Conservation (phyloP, 495 filamentous ascomycete genomes). For the Aspergillus ellipticus region DNA sequence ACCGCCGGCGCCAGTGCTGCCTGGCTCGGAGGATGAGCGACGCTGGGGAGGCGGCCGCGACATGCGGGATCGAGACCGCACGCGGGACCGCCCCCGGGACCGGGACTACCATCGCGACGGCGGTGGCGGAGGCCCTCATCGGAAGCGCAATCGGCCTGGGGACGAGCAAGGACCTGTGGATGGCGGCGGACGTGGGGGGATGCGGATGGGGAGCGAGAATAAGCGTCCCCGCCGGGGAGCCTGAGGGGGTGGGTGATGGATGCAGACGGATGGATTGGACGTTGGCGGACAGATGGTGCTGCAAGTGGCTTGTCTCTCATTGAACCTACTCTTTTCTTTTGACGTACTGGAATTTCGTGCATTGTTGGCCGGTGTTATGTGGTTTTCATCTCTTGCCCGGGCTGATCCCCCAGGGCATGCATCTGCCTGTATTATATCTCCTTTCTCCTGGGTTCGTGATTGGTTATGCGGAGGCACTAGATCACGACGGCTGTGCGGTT, state of each 20-base stretch:
- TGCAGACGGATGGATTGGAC: constrained; percentile 19
- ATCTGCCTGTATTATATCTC: not conserved
- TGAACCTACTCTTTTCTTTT: constrained; percentile 3
- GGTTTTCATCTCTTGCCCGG: not conserved
- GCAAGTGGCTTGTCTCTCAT: constrained; percentile 2
- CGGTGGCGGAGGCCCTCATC: constrained; percentile 29
- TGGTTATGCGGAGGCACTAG: not conserved
- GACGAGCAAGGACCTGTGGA: constrained; percentile 32
- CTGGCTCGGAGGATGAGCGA: constrained; percentile 30
- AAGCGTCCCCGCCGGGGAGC: constrained; percentile 43
- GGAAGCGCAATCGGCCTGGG: constrained; percentile 40
- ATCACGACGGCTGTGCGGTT: not conserved
- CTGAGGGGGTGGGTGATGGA: not conserved
- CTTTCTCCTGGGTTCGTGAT: not conserved
- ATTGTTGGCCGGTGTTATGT: constrained; percentile 7
- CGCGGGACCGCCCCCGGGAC: constrained; percentile 38
- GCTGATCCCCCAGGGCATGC: not conserved
- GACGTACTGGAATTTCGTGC: constrained; percentile 1
- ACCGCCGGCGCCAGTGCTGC: constrained; percentile 29
- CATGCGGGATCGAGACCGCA: constrained; percentile 35
- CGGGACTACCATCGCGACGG: constrained; percentile 33
- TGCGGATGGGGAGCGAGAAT: constrained; percentile 38
- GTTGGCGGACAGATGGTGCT: not conserved
- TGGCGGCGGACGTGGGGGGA: constrained; percentile 31
- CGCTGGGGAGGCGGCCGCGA: constrained; percentile 38